A percentile compares a stretch with the other conserved stretches of the same genome.
These are phyloP conservation scores for Cutaneotrichosporon dermatis DNA, from an alignment of 1,284 basidiomycete genomes.

Conservation along the genomic window DNA sequence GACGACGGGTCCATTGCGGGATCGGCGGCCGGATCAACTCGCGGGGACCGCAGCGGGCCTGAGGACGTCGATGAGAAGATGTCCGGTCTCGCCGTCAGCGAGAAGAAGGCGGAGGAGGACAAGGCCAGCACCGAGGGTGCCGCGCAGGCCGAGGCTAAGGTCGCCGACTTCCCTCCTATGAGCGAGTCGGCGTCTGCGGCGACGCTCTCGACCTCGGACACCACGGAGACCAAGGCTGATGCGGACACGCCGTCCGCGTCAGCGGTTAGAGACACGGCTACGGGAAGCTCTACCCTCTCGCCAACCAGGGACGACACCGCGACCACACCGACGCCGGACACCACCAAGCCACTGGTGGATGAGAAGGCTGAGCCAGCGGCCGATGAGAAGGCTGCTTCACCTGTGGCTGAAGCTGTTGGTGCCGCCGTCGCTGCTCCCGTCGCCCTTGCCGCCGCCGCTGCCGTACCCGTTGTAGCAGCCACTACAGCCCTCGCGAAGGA, in stretches of 20 bases:
- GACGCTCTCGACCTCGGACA: too few relatives aligned
- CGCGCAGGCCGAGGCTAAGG: background rate
- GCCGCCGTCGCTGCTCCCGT: background rate
- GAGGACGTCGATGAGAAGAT: conserved; percentile 9
- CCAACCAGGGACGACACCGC: background rate
- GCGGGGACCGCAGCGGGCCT: conserved; percentile 11
- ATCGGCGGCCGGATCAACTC: conserved; percentile 25
- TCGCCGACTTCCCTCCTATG: background rate
- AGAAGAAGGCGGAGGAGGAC: conserved; percentile 2
- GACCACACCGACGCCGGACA: background rate
- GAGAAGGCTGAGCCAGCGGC: background rate
- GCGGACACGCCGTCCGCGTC: too few relatives aligned
- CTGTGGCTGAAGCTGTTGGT: background rate
- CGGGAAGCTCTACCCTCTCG: too few relatives aligned
- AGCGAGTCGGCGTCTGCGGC: too few relatives aligned
- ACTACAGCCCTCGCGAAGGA: background rate
- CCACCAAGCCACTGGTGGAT: background rate
- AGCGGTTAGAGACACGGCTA: too few relatives aligned
- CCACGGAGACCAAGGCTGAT: too few relatives aligned
- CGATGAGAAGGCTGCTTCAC: too few relatives aligned
- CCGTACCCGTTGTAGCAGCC: background rate
- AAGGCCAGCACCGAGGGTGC: background rate
- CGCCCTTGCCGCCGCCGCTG: background rate
- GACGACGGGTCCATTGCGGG: conserved; percentile 17
- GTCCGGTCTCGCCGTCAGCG: background rate